Evolutionary conservation across 306 rosid species (phyloP), one percentile per base, ranked within the genome.

Genomic region (Argentina anserina): DNA sequence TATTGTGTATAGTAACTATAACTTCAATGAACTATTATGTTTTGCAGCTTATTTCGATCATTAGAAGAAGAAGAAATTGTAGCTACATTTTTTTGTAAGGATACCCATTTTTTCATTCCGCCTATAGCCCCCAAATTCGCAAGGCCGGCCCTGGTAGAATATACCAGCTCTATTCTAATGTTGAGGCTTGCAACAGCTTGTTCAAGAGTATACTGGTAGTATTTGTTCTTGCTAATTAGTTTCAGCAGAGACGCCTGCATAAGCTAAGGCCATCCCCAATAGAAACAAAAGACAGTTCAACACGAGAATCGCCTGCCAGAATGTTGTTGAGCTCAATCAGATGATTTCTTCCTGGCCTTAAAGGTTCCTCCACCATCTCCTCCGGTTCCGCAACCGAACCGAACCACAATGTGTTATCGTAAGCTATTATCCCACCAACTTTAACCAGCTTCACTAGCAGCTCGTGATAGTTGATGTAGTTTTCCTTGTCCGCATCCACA

Each of bases 361-460:
- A 1, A 0, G 21, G 1, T 13, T 79, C 81, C 3, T 60, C 75
- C 37, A 76, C 55, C 39, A 15, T 72, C 0, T 81, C 76, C 50
- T 79, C 83, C 3, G 81, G 21, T 33, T 77, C 42, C 0, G 77
- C 87, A 69, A 87, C 92, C 0, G 83, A 21, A 5, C 89, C 90
- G 56, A 7, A 50, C 96, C 96, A 87, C n/a, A 87, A 12, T 14
- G 96, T 90, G 72, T 90, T 87, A 23, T 87, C 89, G 31, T 87
- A 87, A 4, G 77, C 86, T 29, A 90, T 85, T 23, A 84, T 69
- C 52, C 96, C 90, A 1, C 90, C 92, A 20, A 82, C 67, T 67
- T 78, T 85, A 36, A 86, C 86, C 50, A 87, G 78, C 74, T 81
- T 84, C 11, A 86, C 0, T 31, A 90, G 62, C 59, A 52, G 28